A percentile compares a stretch with the other conserved stretches of the same genome.
phyloP scores from a whole-genome alignment of 306 rosid species.

The Lathyrus tuberosus region DNA sequence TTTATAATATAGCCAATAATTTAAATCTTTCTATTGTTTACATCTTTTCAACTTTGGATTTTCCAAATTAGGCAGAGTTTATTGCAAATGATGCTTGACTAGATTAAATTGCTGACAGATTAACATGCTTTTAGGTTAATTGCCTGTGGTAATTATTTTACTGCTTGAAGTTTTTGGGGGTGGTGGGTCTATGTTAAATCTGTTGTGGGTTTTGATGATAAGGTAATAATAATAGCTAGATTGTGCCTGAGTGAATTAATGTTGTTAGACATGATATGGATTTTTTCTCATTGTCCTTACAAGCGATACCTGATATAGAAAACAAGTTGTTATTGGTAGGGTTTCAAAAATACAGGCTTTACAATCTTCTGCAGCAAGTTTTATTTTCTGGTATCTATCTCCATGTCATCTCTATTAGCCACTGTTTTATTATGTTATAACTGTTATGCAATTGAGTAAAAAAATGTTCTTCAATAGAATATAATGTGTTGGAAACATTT shows the following conservation, averaged over 20 bases:
- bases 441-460: not conserved
- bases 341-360: conserved; percentile 62
- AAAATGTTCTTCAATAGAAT: not conserved
- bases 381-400: conserved; percentile 13
- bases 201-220: conserved; percentile 46
- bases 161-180: not conserved
- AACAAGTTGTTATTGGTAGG: conserved; percentile 74
- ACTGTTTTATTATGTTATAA: not conserved
- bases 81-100: conserved; percentile 2
- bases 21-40: conserved; percentile 1
- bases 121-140: conserved; percentile 5
- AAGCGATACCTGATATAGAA: conserved; percentile 59
- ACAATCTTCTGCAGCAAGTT: conserved; percentile 59
- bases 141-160: not conserved
- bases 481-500: conserved; percentile 2
- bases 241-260: conserved; percentile 12
- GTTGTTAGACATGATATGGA: conserved; percentile 38
- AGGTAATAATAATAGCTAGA: conserved; percentile 51
- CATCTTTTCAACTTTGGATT: not conserved
- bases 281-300: conserved; percentile 32
- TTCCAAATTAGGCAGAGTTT: not conserved
- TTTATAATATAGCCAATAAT: not conserved
- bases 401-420: conserved; percentile 3
- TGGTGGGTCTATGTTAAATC: conserved; percentile 25
- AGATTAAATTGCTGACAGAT: not conserved